Evolutionary conservation across 2,329 filamentous ascomycete species (phyloP).

Genomic region (Paraphaeosphaeria sporulosa): DNA sequence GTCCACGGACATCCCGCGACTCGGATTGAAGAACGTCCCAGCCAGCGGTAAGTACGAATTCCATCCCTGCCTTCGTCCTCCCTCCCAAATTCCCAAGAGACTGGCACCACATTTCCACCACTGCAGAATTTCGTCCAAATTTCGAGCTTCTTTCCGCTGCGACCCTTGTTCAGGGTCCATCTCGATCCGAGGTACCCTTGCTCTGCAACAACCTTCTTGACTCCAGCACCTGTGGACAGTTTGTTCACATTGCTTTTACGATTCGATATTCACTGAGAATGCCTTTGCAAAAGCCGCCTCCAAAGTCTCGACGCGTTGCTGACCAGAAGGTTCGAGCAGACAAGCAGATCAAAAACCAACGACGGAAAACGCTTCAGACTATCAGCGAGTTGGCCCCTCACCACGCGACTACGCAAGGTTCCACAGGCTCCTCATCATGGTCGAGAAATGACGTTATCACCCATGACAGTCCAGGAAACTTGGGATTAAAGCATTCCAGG

Average conservation of each 20-base stretch:
- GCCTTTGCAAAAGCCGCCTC: conserved; percentile 15
- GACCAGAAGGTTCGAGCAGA: conserved; percentile 1
- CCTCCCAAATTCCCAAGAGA: background rate
- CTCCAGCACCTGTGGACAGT: background rate
- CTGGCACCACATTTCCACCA: background rate
- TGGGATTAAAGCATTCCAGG: conserved; percentile 11
- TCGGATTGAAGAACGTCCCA: conserved; percentile 12
- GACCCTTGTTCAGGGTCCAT: conserved; percentile 11
- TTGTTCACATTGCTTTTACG: background rate
- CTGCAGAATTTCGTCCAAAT: background rate
- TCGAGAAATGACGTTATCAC: conserved; percentile 12
- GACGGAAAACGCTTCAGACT: conserved; percentile 38
- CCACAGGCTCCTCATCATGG: conserved; percentile 18
- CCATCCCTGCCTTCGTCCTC: conserved; percentile 6
- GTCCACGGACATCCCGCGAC: background rate
- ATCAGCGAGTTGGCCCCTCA: conserved; percentile 36
- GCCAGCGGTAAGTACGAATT: conserved; percentile 10
- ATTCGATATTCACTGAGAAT: background rate
- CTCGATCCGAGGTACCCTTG: conserved; percentile 2
- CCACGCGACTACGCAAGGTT: conserved; percentile 21
- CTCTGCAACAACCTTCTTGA: background rate
- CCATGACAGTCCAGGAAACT: conserved; percentile 2
- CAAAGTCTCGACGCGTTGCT: background rate
- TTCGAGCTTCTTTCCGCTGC: background rate
- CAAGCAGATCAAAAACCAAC: conserved; percentile 21